Evolutionary conservation across 257 asterid genomes (phyloP).

Genomic region (Cruciata laevipes): DNA sequence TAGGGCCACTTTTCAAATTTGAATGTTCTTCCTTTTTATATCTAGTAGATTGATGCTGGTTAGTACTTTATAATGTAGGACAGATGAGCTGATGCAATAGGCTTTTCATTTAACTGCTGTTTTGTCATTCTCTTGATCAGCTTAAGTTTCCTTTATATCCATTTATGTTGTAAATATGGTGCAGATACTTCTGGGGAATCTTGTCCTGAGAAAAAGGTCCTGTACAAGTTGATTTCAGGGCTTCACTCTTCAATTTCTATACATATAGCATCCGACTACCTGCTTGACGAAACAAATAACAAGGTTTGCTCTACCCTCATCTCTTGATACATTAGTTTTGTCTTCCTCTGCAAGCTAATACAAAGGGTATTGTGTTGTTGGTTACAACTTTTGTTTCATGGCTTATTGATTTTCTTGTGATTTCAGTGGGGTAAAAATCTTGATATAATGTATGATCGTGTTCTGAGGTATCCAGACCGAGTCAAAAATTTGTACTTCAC

Average conservation of each 20-base stretch:
- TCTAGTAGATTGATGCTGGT: not conserved
- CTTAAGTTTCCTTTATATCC: not conserved
- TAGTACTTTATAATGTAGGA: not conserved
- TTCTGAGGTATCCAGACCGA: slow-evolving; percentile 78
- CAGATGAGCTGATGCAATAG: not conserved
- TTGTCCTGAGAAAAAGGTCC: slow-evolving; percentile 76
- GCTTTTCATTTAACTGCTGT: not conserved
- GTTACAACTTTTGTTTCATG: not conserved
- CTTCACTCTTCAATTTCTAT: slow-evolving; percentile 88
- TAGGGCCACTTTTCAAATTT: not conserved
- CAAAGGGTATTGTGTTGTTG: not conserved
- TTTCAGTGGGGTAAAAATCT: slow-evolving; percentile 90
- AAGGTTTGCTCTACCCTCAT: slow-evolving; percentile 37
- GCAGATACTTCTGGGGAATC: slow-evolving; percentile 79
- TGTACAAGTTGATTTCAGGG: slow-evolving; percentile 86
- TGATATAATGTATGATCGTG: slow-evolving; percentile 77
- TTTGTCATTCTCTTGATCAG: not conserved
- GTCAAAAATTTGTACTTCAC: slow-evolving; percentile 87
- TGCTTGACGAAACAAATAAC: slow-evolving; percentile 71
- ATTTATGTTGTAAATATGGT: slow-evolving; percentile 17
- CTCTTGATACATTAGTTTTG: not conserved
- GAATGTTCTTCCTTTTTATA: not conserved
- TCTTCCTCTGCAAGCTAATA: not conserved
- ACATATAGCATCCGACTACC: slow-evolving; percentile 80
- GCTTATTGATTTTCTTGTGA: slow-evolving; percentile 23